Percentiles rank a stretch among this genome's conserved stretches.
Evolutionary conservation across 805 yeast genomes (phyloP).

Genomic region (Pichia occidentalis): DNA sequence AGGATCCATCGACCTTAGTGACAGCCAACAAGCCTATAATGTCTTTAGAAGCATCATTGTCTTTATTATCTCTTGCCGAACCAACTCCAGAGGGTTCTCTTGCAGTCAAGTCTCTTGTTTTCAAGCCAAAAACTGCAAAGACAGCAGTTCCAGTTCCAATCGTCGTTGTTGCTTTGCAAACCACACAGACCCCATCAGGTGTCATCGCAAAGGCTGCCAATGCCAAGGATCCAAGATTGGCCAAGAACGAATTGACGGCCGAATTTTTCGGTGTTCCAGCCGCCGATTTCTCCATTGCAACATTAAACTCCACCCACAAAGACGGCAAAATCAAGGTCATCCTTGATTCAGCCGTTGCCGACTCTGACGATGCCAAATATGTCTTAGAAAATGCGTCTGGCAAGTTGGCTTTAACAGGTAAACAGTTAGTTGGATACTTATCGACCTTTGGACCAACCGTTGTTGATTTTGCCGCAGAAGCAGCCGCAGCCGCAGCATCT

Average conservation of each 20-base stretch:
- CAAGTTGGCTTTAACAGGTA: constrained; percentile 44
- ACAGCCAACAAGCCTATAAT: constrained; percentile 25
- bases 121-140: constrained; percentile 89
- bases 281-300: constrained; percentile 57
- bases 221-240: constrained; percentile 82
- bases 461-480: constrained; percentile 49
- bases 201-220: constrained; percentile 59
- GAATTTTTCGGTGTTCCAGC: constrained; percentile 53
- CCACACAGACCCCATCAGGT: constrained; percentile 64
- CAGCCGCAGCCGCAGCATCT: constrained; percentile 33
- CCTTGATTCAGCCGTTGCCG: constrained; percentile 45
- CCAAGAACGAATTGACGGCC: constrained; percentile 70
- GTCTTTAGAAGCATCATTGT: constrained; percentile 65
- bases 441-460: constrained; percentile 43
- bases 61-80: constrained; percentile 56
- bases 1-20: neutral
- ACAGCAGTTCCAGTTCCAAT: constrained; percentile 73
- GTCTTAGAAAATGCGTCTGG: constrained; percentile 47
- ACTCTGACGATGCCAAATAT: constrained; percentile 32
- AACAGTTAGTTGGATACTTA: constrained; percentile 41
- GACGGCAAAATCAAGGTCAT: constrained; percentile 52
- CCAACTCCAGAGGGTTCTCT: constrained; percentile 45
- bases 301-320: constrained; percentile 40
- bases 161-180: constrained; percentile 65
- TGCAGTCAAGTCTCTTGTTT: constrained; percentile 69